These are phyloP conservation scores for Lyophyllum decastes DNA, from an alignment of 768 basidiomycete genomes.

Conservation along the genomic window DNA sequence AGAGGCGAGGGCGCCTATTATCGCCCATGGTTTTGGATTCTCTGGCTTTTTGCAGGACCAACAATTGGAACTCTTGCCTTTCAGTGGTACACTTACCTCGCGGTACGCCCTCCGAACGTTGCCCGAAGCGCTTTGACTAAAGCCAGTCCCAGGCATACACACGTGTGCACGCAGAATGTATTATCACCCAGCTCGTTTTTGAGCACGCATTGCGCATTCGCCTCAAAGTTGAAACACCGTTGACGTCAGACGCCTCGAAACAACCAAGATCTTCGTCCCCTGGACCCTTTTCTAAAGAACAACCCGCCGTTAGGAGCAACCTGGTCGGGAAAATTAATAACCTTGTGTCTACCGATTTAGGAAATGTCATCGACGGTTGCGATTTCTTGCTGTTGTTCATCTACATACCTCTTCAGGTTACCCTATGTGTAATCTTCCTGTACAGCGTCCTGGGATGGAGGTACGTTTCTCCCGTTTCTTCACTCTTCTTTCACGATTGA, in stretches of 20 bases:
- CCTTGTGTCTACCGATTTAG: slow-evolving; percentile 63
- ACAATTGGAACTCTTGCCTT: slow-evolving; percentile 38
- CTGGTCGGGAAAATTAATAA: slow-evolving; percentile 78
- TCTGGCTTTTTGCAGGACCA: slow-evolving; percentile 48
- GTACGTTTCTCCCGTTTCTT: neutral
- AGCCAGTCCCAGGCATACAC: slow-evolving; percentile 32
- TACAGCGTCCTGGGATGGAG: slow-evolving; percentile 39
- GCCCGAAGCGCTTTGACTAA: neutral
- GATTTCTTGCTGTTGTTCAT: slow-evolving; percentile 35
- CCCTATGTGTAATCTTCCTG: slow-evolving; percentile 39
- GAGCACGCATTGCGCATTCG: slow-evolving; percentile 57
- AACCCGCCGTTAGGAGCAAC: slow-evolving; percentile 31
- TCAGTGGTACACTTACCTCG: slow-evolving; percentile 53
- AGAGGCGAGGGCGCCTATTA: slow-evolving; percentile 44
- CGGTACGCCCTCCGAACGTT: slow-evolving; percentile 26
- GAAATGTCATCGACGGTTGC: slow-evolving; percentile 31
- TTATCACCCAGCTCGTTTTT: slow-evolving; percentile 40
- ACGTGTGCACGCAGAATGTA: slow-evolving; percentile 45
- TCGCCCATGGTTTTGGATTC: slow-evolving; percentile 71
- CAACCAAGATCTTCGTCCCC: neutral
- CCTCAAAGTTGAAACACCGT: slow-evolving; percentile 41
- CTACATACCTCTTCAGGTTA: slow-evolving; percentile 39
- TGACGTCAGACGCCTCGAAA: neutral
- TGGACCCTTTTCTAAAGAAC: neutral
- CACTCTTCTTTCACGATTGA: neutral